These are phyloP conservation scores for Fusarium marasasianum DNA, from an alignment of 2,329 filamentous ascomycete genomes.

Conservation along the genomic window DNA sequence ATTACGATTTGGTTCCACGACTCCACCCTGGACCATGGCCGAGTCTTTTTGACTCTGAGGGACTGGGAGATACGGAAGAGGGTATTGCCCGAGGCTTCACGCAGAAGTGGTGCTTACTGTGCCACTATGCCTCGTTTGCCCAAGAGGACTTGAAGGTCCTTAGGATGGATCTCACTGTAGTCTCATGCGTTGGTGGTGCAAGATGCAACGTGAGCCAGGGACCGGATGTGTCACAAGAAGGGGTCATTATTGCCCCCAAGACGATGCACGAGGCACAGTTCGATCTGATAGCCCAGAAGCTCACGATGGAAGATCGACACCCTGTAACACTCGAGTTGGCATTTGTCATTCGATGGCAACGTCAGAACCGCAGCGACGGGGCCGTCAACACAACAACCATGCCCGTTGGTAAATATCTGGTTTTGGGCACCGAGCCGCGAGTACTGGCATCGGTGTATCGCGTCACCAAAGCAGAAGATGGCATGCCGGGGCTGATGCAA, in stretches of 20 bases:
- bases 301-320: slow-evolving; percentile 82
- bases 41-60: slow-evolving; percentile 77
- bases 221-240: slow-evolving; percentile 51
- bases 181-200: slow-evolving; percentile 69
- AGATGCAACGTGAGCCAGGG: slow-evolving; percentile 61
- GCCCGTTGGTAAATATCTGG: slow-evolving; percentile 79
- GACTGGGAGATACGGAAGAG: slow-evolving; percentile 50
- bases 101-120: slow-evolving; percentile 83
- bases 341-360: slow-evolving; percentile 81
- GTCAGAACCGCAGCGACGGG: slow-evolving; percentile 52
- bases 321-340: slow-evolving; percentile 78
- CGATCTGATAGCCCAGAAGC: slow-evolving; percentile 77
- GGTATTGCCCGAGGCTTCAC: slow-evolving; percentile 67
- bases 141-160: slow-evolving; percentile 72
- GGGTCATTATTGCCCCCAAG: slow-evolving; percentile 67
- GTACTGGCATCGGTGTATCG: slow-evolving; percentile 73
- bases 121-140: slow-evolving; percentile 80
- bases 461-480: slow-evolving; percentile 42
- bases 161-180: slow-evolving; percentile 69
- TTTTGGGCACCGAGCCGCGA: slow-evolving; percentile 86
- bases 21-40: slow-evolving; percentile 86
- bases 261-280: slow-evolving; percentile 78
- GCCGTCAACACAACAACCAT: slow-evolving; percentile 72
- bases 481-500: slow-evolving; percentile 51
- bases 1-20: slow-evolving; percentile 85